Base-by-base conservation (phyloP, 192 early-diverging fungal genomes). In the Coemansia sp. region DNA sequence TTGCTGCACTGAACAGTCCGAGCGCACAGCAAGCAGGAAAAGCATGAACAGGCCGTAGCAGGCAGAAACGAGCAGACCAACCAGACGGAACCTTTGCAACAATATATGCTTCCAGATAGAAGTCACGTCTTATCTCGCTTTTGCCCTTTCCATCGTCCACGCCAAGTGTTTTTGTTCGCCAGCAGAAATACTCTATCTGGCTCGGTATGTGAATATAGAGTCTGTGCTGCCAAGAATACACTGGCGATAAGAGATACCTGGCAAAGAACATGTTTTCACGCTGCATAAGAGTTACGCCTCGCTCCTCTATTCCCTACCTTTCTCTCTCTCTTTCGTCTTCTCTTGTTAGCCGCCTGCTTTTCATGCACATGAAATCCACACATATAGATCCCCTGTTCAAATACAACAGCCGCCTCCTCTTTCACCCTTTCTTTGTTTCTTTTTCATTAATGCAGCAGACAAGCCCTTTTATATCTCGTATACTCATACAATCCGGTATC, bases 361-460 rank as follows among this genome's bases (percentile, higher is more conserved):
- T n/a, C 20, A 29, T 29, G 51, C 20, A 54, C 20, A 54, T 2
- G 25, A 5, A 25, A 54, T 12, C 51, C 51, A 54, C 51, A 54
- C 12, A 45, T 45, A 45, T 54, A 7, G 20, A 29, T 54, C 20
- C 29, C 51, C 25, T 14, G 51, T 20, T 29, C 29, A 54, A 54
- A 54, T 20, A 45, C 42, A 7, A 29, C 51, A 54, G 51, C 51
- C 51, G 25, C 49, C 51, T 3, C 12, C 22, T 54, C 22, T 2
- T 45, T 45, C 42, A 7, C 42, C 42, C 51, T 12, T 30, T 54
- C 25, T 54, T 54, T 30, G 51, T 20, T 54, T 54, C 51, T 54
- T 54, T 54, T 54, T 30, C 51, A 3, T 29, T 54, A 54, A 54
- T 54, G n/a, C n/a, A n/a, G n/a, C n/a, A n/a, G n/a, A n/a, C 51